A percentile compares a stretch with the other conserved stretches of the same genome.
Conservation (phyloP, 2,329 filamentous ascomycete genomes). For the Cercospora citrullina region DNA sequence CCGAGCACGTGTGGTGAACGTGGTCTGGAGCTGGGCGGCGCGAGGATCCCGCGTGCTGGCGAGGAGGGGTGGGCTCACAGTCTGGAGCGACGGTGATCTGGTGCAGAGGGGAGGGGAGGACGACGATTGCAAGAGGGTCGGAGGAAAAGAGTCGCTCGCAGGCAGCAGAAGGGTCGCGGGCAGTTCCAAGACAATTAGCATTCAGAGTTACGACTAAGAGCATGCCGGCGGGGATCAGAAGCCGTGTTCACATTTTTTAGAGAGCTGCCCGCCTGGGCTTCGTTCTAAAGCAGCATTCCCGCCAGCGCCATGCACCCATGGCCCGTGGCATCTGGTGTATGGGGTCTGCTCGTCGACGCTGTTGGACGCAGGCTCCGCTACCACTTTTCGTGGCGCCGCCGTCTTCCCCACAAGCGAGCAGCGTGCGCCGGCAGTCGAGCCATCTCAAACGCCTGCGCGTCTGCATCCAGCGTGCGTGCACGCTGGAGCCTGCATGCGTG, state of each 20-base stretch:
- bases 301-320: neutral
- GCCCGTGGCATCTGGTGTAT: neutral
- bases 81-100: neutral
- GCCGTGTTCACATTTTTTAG: constrained; percentile 9
- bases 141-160: neutral
- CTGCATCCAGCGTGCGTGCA: neutral
- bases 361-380: neutral
- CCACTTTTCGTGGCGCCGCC: neutral
- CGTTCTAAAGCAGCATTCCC: neutral
- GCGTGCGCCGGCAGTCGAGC: neutral
- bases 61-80: neutral
- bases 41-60: neutral
- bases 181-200: constrained; percentile 14
- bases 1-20: constrained; percentile 6
- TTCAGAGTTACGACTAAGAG: constrained; percentile 10
- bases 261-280: constrained; percentile 1
- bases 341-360: neutral
- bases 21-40: neutral
- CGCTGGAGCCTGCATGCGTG: constrained; percentile 1
- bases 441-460: neutral
- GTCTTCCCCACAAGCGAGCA: constrained; percentile 1
- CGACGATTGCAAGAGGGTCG: neutral
- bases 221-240: constrained; percentile 8
- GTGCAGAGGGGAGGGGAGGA: neutral
- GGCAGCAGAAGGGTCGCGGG: neutral